Evolutionary conservation across 306 rosid genomes (phyloP).

Genomic region (Dryas drummondii): DNA sequence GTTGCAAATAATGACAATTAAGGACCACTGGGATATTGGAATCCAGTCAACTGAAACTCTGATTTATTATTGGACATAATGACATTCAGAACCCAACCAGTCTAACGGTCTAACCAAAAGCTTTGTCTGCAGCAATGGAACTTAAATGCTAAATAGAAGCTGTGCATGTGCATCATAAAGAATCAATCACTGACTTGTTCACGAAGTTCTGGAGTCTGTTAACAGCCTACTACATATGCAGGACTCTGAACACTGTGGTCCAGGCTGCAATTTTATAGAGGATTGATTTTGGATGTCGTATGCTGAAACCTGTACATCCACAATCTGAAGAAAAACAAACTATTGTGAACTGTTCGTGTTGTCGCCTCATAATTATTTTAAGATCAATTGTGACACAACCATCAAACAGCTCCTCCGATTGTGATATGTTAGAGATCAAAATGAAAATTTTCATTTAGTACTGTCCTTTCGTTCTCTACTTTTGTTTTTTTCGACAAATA

Average conservation of each 20-base stretch:
- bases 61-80: not conserved
- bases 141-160: not conserved
- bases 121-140: not conserved
- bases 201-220: constrained; percentile 15
- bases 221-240: constrained; percentile 14
- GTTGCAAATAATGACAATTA: too few species aligned
- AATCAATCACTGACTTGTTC: constrained; percentile 1
- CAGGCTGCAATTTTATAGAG: constrained; percentile 25
- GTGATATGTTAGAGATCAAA: constrained; percentile 1
- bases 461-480: too few species aligned
- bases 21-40: not conserved
- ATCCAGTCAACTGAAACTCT: not conserved
- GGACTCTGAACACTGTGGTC: constrained; percentile 41
- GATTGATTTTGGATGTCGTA: not conserved
- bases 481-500: not conserved
- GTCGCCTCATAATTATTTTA: not conserved
- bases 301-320: not conserved
- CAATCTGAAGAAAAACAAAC: constrained; percentile 12
- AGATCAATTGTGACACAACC: not conserved
- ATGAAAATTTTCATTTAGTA: not conserved
- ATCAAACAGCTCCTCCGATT: constrained; percentile 34
- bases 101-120: constrained; percentile 1
- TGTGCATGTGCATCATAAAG: not conserved
- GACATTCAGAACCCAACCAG: constrained; percentile 1
- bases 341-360: not conserved